A percentile compares a stretch with the other conserved stretches of the same genome.
Evolutionary conservation across 2,329 filamentous ascomycete species (phyloP).

Genomic region (Colletotrichum theobromicola): DNA sequence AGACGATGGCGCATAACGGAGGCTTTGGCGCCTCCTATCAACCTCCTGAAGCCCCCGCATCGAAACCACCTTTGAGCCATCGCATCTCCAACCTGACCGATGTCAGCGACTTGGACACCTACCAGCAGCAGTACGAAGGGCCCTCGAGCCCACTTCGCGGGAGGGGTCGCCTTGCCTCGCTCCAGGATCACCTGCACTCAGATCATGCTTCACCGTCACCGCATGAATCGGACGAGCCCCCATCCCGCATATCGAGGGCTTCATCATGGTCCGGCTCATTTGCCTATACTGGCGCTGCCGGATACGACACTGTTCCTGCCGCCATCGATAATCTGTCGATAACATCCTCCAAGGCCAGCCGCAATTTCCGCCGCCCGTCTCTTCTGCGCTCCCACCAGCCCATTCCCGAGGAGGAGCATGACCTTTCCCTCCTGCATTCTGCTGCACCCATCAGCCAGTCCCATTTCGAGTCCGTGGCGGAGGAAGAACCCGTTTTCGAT

Average conservation of each 20-base stretch:
- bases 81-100: constrained; percentile 38
- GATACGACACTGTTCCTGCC: constrained; percentile 27
- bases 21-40: constrained; percentile 31
- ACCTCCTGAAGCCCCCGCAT: constrained; percentile 5
- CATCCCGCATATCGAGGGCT: not conserved
- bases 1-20: constrained; percentile 13
- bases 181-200: constrained; percentile 41
- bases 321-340: constrained; percentile 24
- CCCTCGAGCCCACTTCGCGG: constrained; percentile 30
- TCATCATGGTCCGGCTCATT: constrained; percentile 32
- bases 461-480: constrained; percentile 34
- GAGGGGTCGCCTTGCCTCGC: constrained; percentile 44
- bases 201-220: constrained; percentile 17
- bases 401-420: constrained; percentile 46
- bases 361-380: constrained; percentile 29
- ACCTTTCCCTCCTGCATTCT: constrained; percentile 45
- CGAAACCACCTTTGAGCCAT: constrained; percentile 28
- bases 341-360: constrained; percentile 27
- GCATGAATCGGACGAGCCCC: not conserved
- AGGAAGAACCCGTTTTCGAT: constrained; percentile 44
- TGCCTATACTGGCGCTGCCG: constrained; percentile 26
- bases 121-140: constrained; percentile 28
- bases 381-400: constrained; percentile 28
- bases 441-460: constrained; percentile 45
- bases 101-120: constrained; percentile 31